Evolutionary conservation across 352 stramenopile genomes (phyloP).

Genomic region (Phytopythium montanum): DNA sequence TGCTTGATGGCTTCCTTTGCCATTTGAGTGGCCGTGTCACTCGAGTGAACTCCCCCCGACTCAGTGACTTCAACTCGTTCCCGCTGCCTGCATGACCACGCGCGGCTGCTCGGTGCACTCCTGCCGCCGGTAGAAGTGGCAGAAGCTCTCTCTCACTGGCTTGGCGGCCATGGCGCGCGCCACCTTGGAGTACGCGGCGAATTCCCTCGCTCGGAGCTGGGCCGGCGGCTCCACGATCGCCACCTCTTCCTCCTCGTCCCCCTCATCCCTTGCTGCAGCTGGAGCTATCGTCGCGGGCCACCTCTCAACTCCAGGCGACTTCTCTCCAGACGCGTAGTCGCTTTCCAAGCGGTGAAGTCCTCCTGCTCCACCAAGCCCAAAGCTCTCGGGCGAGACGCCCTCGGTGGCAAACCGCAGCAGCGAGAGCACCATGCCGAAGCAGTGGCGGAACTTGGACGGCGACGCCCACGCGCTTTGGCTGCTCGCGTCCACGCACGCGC

Average conservation of each 20-base stretch:
- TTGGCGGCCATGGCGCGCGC: slow-evolving; percentile 34
- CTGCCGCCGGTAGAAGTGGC: slow-evolving; percentile 57
- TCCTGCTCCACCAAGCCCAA: neutral
- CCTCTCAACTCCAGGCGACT: neutral
- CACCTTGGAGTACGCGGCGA: slow-evolving; percentile 61
- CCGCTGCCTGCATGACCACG: slow-evolving; percentile 22
- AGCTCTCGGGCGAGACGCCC: slow-evolving; percentile 11
- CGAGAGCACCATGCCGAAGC: slow-evolving; percentile 57
- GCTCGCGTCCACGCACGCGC: slow-evolving; percentile 64
- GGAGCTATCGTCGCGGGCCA: slow-evolving; percentile 5
- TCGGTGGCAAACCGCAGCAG: slow-evolving; percentile 63
- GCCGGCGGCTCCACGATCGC: neutral
- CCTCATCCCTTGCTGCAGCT: neutral
- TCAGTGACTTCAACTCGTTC: slow-evolving; percentile 10
- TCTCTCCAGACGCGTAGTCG: neutral
- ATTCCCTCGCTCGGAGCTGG: slow-evolving; percentile 14
- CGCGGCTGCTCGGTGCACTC: slow-evolving; percentile 39
- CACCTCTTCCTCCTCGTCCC: neutral
- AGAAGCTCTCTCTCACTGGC: slow-evolving; percentile 49
- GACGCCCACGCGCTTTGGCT: slow-evolving; percentile 25
- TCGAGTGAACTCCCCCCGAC: neutral
- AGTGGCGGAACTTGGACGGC: slow-evolving; percentile 39
- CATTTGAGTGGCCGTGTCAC: neutral
- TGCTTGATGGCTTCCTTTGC: slow-evolving; percentile 1
- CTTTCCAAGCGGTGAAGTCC: neutral